Evolutionary conservation across 176 grass and related monocot genomes (phyloP).

Genomic region (Cenchrus purpureus): DNA sequence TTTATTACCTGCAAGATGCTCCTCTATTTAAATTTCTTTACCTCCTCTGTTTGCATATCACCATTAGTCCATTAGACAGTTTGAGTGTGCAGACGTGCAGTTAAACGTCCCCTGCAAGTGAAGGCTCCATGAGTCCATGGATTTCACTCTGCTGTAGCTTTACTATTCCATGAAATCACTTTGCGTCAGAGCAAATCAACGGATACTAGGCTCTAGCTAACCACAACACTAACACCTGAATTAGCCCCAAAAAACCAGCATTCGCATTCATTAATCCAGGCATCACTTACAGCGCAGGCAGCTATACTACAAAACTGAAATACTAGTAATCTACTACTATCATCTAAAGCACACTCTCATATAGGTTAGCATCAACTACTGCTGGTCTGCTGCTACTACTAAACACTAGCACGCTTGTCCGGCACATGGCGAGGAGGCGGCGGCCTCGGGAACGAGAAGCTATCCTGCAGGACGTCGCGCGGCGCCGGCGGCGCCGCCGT

Average conservation of each 20-base stretch:
- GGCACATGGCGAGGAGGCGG: conserved; percentile 14
- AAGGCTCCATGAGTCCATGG: neutral
- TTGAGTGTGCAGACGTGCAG: neutral
- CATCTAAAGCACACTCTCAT: neutral
- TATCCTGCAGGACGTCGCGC: conserved; percentile 13
- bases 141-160: conserved; percentile 3
- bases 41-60: neutral
- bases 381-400: neutral
- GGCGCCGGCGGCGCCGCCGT: neutral
- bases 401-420: conserved; percentile 28
- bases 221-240: neutral
- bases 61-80: neutral
- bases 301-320: neutral
- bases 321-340: neutral
- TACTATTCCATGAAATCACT: neutral
- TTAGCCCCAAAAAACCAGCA: neutral
- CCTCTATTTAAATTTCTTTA: neutral
- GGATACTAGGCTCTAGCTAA: neutral
- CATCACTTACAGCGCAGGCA: neutral
- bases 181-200: neutral
- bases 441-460: conserved; percentile 62
- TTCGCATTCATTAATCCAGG: neutral
- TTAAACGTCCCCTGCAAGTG: neutral
- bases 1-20: no score
- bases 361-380: conserved; percentile 20